Base-by-base conservation (phyloP, 2,329 filamentous ascomycete genomes). In the Purpureocillium takamizusanense region DNA sequence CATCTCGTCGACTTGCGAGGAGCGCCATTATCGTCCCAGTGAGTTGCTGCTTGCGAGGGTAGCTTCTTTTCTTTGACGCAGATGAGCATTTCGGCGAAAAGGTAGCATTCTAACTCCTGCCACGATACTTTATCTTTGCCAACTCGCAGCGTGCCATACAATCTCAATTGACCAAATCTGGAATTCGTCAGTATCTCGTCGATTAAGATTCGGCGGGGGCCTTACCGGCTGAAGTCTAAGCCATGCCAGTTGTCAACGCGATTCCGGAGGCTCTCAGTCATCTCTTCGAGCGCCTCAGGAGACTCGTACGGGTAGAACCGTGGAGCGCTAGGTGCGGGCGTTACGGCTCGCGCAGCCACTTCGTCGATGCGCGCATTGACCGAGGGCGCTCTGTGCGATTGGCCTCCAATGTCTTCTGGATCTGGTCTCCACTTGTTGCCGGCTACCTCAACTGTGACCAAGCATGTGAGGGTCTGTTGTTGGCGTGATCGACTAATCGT, bases 191-290 rank as follows among this genome's bases (percentile, higher is more conserved):
- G 46, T 34, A 34, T 4, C 36, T 36, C 37, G n/a, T 12, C 7
- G 23, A 36, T 31, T 27, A 30, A 30, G 34, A 14, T 13, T 12
- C 3, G 9, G 4, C 2, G 27, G 35, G 16, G 7, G 16, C 21
- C 69, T 51, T 65, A 83, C 73, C 86, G 78, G 54, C 79, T 78
- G 54, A 95, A 95, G 55, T 97, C 90, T 15, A 98, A 70, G 0
- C 92, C 90, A 57, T 98, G 92, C 92, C 92, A 98, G 51, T 97
- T 95, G 52, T 98, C 92, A 10, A 98, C 92, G n/a, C 89, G 81
- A 33, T 69, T 77, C 41, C 86, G 80, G 42, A 98, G 65, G 45
- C 81, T 86, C 53, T 95, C 86, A 0, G 89, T 94, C 54, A 92
- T 84, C 47, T 90, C 81, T 39, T 92, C 83, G 41, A 97, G 60